phyloP scores from a whole-genome alignment of 768 basidiomycete species.

The Tremella fuciformis region DNA sequence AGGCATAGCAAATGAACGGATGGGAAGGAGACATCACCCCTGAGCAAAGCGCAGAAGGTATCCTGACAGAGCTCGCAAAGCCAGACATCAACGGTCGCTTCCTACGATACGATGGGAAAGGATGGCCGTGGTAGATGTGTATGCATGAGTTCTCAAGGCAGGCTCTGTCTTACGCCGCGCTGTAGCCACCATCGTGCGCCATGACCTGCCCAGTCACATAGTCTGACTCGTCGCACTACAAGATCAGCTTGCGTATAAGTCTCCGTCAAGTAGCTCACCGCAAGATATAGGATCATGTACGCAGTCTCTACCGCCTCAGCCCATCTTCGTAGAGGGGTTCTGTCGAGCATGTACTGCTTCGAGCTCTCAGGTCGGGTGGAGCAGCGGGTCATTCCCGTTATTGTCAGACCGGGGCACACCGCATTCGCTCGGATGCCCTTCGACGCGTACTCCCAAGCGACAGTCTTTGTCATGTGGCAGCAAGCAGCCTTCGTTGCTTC shows the following conservation, averaged over 20 bases:
- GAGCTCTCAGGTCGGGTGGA: not conserved
- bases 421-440: constrained; percentile 25
- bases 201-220: constrained; percentile 8
- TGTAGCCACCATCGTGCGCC: constrained; percentile 8
- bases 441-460: constrained; percentile 18
- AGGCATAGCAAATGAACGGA: constrained; percentile 2
- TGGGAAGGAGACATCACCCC: constrained; percentile 1
- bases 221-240: constrained; percentile 6
- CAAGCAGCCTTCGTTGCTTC: constrained; percentile 25
- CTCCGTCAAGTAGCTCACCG: not conserved
- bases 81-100: not conserved
- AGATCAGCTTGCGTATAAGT: not conserved
- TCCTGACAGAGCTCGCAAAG: constrained; percentile 5
- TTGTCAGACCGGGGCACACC: constrained; percentile 14
- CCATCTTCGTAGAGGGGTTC: constrained; percentile 5
- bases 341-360: not conserved
- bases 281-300: constrained; percentile 6
- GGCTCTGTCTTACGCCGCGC: not conserved
- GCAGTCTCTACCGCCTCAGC: constrained; percentile 2
- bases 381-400: constrained; percentile 8
- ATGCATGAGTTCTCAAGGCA: not conserved
- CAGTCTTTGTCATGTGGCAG: constrained; percentile 13
- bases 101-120: constrained; percentile 1
- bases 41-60: constrained; percentile 5
- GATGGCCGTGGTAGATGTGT: constrained; percentile 4